phyloP scores from a whole-genome alignment of 2,329 filamentous ascomycete species.

The Zasmidium angulare region DNA sequence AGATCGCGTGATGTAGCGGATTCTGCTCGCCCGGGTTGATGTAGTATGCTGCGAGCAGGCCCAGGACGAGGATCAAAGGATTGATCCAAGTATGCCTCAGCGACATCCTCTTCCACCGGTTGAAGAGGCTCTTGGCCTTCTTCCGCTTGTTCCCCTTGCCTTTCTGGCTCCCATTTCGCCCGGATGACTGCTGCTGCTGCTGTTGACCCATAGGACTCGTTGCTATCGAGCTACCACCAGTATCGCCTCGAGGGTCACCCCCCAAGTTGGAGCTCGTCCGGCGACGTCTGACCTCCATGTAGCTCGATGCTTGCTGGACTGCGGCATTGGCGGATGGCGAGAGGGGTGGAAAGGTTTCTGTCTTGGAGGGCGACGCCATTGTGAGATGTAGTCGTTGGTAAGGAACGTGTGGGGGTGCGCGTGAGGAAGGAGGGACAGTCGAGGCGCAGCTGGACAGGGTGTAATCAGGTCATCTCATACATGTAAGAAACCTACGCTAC shows the following conservation, averaged over 20 bases:
- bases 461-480: neutral
- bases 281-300: constrained; percentile 16
- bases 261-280: constrained; percentile 44
- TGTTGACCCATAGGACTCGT: constrained; percentile 34
- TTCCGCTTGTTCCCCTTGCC: constrained; percentile 43
- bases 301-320: constrained; percentile 1
- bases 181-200: constrained; percentile 9
- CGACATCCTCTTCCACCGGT: constrained; percentile 47
- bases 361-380: constrained; percentile 12
- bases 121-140: constrained; percentile 45
- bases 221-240: constrained; percentile 50
- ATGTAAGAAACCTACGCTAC: no score
- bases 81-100: constrained; percentile 61
- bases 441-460: neutral
- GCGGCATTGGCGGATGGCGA: neutral
- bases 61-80: constrained; percentile 66
- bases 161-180: constrained; percentile 20
- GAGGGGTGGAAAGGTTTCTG: constrained; percentile 18
- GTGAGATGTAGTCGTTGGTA: constrained; percentile 7
- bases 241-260: constrained; percentile 54
- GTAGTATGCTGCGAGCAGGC: constrained; percentile 68
- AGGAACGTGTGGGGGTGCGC: constrained; percentile 17
- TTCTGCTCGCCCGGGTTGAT: constrained; percentile 76
- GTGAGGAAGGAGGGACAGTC: neutral
- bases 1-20: constrained; percentile 76